Evolutionary conservation across 805 yeast species (phyloP).

Genomic region (Ogataea angusta): DNA sequence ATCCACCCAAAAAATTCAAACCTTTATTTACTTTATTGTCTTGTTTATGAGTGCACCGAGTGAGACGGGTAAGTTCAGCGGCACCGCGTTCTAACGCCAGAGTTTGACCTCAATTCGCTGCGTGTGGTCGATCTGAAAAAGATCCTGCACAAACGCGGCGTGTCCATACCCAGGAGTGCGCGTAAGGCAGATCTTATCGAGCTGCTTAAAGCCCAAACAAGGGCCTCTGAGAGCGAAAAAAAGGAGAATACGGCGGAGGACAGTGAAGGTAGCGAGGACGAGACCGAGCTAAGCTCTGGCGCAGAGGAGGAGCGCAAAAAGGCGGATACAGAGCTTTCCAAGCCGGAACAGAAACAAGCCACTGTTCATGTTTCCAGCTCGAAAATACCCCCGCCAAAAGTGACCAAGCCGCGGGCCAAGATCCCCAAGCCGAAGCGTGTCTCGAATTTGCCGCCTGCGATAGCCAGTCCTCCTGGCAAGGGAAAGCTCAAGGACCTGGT

Average conservation of each 20-base stretch:
- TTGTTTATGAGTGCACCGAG: slow-evolving; percentile 8
- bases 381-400: slow-evolving; percentile 1
- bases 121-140: slow-evolving; percentile 65
- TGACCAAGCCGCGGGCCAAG: slow-evolving; percentile 1
- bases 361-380: not conserved
- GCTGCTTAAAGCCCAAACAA: slow-evolving; percentile 7
- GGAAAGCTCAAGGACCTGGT: slow-evolving; percentile 13
- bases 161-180: slow-evolving; percentile 50
- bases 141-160: slow-evolving; percentile 52
- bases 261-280: not conserved
- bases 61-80: slow-evolving; percentile 1
- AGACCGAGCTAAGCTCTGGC: not conserved
- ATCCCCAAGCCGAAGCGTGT: slow-evolving; percentile 5
- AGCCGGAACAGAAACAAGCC: not conserved
- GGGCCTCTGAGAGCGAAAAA: not conserved
- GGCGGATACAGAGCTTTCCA: too few species aligned
- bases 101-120: slow-evolving; percentile 60
- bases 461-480: not conserved
- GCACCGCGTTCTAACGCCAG: slow-evolving; percentile 25
- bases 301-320: not conserved
- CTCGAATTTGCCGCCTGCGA: not conserved
- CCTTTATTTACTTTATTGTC: not conserved
- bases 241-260: not conserved
- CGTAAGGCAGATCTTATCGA: slow-evolving; percentile 60
- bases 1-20: not conserved